phyloP scores from a whole-genome alignment of 352 stramenopile genomes.

The Globisporangium polare region DNA sequence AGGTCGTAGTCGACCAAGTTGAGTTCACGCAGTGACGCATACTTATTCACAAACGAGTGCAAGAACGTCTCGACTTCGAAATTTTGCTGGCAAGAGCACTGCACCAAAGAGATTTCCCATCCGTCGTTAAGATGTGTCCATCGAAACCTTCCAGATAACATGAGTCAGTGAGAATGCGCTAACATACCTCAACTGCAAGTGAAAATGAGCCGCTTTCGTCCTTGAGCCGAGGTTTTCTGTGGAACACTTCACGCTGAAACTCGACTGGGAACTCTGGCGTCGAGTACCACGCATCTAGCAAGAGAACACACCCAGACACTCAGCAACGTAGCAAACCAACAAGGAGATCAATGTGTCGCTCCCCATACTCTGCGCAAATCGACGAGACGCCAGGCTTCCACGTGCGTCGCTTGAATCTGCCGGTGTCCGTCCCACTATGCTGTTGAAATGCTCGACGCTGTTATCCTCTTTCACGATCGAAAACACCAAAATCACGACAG shows the following conservation, averaged over 20 bases:
- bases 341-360: neutral
- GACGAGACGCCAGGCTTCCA: conserved; percentile 16
- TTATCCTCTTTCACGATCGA: conserved; percentile 1
- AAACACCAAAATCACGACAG: conserved; percentile 34
- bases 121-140: neutral
- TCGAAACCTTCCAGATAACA: neutral
- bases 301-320: neutral
- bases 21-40: conserved; percentile 30
- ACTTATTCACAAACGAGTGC: conserved; percentile 37
- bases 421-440: neutral
- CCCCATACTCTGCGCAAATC: conserved; percentile 27
- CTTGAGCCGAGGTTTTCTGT: neutral
- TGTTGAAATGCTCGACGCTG: conserved; percentile 3
- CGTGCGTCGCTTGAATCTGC: neutral
- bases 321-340: neutral
- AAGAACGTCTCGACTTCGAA: conserved; percentile 64
- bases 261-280: conserved; percentile 37
- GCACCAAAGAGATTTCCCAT: neutral
- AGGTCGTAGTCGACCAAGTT: conserved; percentile 67
- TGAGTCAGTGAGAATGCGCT: neutral
- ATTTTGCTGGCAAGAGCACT: conserved; percentile 43
- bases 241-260: conserved; percentile 14
- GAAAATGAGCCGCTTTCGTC: neutral
- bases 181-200: conserved; percentile 19
- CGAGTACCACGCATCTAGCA: conserved; percentile 36